Evolutionary conservation across 108 stramenopile species (phyloP).

Genomic region (Skeletonema menzelii): DNA sequence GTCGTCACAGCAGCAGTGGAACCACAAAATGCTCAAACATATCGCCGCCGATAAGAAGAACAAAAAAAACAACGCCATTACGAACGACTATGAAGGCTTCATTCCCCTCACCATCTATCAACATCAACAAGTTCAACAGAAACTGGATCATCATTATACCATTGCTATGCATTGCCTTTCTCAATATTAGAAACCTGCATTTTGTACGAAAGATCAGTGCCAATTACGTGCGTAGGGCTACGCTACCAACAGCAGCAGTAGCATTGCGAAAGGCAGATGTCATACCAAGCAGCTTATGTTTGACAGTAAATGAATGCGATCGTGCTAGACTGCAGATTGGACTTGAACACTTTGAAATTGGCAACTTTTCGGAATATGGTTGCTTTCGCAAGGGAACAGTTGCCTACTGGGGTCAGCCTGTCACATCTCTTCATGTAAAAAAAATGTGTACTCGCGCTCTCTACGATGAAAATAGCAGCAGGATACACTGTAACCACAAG

Average conservation of each 20-base stretch:
- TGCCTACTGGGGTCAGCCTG: background rate
- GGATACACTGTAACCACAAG: background rate
- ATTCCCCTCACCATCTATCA: background rate
- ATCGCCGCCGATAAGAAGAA: no score
- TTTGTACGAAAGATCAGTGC: background rate
- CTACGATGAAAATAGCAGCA: background rate
- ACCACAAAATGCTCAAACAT: no score
- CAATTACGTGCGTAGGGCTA: background rate
- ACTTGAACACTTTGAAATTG: background rate
- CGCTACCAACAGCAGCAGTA: background rate
- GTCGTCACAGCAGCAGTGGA: background rate
- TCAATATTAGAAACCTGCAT: background rate
- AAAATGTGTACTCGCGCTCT: background rate
- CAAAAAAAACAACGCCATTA: background rate
- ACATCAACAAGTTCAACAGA: background rate
- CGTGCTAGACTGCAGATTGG: background rate
- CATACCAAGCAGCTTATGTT: background rate
- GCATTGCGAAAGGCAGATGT: background rate
- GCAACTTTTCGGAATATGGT: background rate
- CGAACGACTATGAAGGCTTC: background rate
- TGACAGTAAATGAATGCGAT: background rate
- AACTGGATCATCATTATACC: background rate
- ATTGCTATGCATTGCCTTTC: background rate
- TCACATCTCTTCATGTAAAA: background rate
- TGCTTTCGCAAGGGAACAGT: background rate